Evolutionary conservation across 305 asterid species (phyloP), one percentile per base, ranked within the genome.

Genomic region (Fraxinus floribunda): DNA sequence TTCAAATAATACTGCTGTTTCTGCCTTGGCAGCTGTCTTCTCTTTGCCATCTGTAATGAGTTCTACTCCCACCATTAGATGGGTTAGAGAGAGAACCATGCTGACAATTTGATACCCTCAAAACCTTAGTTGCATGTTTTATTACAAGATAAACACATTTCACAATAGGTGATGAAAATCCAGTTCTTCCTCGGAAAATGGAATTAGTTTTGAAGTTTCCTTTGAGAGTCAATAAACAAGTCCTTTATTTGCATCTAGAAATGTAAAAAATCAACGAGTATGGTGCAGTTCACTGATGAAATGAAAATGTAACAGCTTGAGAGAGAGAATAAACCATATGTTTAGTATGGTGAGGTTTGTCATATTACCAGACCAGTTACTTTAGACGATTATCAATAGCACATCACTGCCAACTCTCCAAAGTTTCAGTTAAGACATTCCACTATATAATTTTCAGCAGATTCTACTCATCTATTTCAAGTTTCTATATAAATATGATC

Each of bases 1-100:
- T 86, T 94, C 98, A 78, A 95, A 92, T 74, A 94, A 49, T 38
- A 92, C 87, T 9, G 92, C 94, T 66, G 97, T 95, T 86, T 95
- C 99, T 78, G 97, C 94, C 89, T 94, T 94, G 57, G 97, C 97
- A 0, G 99, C 97, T 20, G 93, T 87, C 88, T 95, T 95, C 41
- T 86, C 79, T 82, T 85, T 80, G 85, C 92, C 87, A 83, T 93
- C 97, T 8, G 93, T 91, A 87, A 95, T 98, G 7, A 95, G 91
- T 83, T 95, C 99, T 46, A 94, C 66, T 8, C 98, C 99, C 20
- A 44, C n/a, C 55, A 44, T 3, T 44, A 11, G 55, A 44, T 44
- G 55, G 55, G n/a, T 2, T 13, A 6, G 35, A 41, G 34, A 75
- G 9, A 44, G 62, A 44, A 44, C 22, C 44, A 68, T 38, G 29